Conservation (phyloP, 2,329 filamentous ascomycete genomes). For the Sphaerostilbella broomeana region DNA sequence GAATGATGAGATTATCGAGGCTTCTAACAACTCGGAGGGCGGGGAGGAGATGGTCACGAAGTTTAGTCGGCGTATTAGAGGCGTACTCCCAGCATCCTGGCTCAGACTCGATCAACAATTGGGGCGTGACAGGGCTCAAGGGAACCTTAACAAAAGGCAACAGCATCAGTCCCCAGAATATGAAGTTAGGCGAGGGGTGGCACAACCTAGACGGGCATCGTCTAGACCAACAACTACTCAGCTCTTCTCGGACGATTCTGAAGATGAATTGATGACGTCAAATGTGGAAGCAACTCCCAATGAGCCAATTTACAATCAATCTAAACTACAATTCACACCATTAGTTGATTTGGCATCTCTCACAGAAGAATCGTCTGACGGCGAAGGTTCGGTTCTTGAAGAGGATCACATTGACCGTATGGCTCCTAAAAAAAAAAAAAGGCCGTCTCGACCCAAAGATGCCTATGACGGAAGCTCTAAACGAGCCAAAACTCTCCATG, state of each 20-base stretch:
- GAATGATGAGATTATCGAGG: slow-evolving; percentile 14
- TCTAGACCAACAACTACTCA: slow-evolving; percentile 23
- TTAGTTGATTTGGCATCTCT: too few relatives aligned
- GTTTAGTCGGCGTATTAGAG: slow-evolving; percentile 44
- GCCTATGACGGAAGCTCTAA: too few relatives aligned
- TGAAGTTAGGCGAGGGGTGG: slow-evolving; percentile 42
- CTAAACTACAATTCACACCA: too few relatives aligned
- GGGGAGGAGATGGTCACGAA: slow-evolving; percentile 37
- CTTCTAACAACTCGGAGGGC: slow-evolving; percentile 30
- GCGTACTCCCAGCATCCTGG: slow-evolving; percentile 62
- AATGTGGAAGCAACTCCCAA: slow-evolving; percentile 25
- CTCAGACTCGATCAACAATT: slow-evolving; percentile 51
- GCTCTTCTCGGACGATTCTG: slow-evolving; percentile 42
- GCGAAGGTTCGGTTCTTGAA: too few relatives aligned
- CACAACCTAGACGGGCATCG: slow-evolving; percentile 35
- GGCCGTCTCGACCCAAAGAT: too few relatives aligned
- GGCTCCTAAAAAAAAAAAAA: too few relatives aligned
- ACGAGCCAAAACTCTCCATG: slow-evolving; percentile 17
- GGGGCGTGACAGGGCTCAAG: slow-evolving; percentile 26
- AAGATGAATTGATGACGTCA: slow-evolving; percentile 28
- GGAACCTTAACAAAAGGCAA: slow-evolving; percentile 22
- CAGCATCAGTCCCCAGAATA: slow-evolving; percentile 31
- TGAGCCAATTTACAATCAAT: too few relatives aligned
- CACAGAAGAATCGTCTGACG: too few relatives aligned
- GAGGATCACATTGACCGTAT: too few relatives aligned